Conservation (phyloP, 768 basidiomycete genomes). For the Coprinopsis marcescibilis region DNA sequence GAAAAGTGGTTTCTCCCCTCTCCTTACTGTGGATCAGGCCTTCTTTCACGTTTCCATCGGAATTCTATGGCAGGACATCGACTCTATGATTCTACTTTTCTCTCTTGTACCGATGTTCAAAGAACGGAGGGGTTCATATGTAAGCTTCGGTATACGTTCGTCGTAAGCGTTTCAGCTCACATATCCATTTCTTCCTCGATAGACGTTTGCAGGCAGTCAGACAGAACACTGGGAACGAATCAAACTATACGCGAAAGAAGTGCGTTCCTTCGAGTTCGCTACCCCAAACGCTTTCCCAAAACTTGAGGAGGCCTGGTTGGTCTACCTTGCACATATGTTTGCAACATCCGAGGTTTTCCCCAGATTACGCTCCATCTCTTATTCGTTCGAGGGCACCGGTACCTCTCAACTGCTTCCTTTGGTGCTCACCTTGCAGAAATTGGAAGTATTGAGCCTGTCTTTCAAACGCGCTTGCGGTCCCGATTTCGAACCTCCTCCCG, state of each 20-base stretch:
- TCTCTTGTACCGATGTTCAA: background rate
- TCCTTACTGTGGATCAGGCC: background rate
- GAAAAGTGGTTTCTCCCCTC: background rate
- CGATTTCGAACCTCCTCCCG: background rate
- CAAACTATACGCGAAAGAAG: background rate
- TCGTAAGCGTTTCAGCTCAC: background rate
- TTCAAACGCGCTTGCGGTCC: too few species aligned
- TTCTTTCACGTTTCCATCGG: background rate
- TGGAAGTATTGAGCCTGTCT: too few species aligned
- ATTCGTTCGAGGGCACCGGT: background rate
- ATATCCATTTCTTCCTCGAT: background rate
- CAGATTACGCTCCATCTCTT: background rate
- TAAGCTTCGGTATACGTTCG: background rate
- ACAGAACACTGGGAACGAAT: background rate
- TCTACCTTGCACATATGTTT: background rate
- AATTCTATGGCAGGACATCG: background rate
- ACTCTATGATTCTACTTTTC: background rate
- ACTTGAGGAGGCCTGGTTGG: background rate
- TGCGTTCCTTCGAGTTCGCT: background rate
- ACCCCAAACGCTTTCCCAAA: background rate
- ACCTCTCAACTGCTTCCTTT: background rate
- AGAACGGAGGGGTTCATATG: background rate
- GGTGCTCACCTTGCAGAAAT: too few species aligned
- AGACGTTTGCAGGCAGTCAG: background rate
- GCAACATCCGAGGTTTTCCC: background rate